Evolutionary conservation across 2,329 filamentous ascomycete genomes (phyloP), one percentile per base, ranked within the genome.

Genomic region (Massarina eburnea): DNA sequence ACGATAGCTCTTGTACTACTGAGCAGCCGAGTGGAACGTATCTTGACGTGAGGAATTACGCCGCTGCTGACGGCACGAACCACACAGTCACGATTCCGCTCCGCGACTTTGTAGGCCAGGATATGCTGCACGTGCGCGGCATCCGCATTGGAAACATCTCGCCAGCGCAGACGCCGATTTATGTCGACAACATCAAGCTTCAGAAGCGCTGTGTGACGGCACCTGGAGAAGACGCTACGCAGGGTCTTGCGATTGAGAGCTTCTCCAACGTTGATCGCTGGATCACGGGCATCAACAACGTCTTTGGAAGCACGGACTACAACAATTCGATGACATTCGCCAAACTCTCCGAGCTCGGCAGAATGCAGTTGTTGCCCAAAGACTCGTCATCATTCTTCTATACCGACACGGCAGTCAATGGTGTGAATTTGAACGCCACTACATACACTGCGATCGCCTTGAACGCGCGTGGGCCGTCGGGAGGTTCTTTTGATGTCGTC

Each of bases 131-230:
- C 15, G 43, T 46, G 12, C 21, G 32, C 9, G 43, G 32, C 3
- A 39, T 46, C 12, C 43, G 43, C n/a, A 39, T 46, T n/a, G 38
- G 39, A 10, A 46, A 46, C 32, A 46, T 46, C 17, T 38, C 38
- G 12, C 43, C 43, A 17, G 22, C 22, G 9, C 43, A 46, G 19
- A 34, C 33, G 4, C 43, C 43, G 3, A 36, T 46, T 7, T 46
- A 46, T 19, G 41, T 46, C 24, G 43, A 46, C 24, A 46, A 46
- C 38, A 46, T 46, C 30, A 46, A 46, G 32, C 8, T 46, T n/a
- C 43, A 46, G 30, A 46, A 46, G 38, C 37, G 43, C 15, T 46
- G 43, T 36, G n/a, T 34, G 9, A 41, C 30, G 17, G 43, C 37
- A 0, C 43, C 43, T 4, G 43, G 43, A 30, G 43, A 46, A 12